A percentile compares a stretch with the other conserved stretches of the same genome.
phyloP scores from a whole-genome alignment of 2,329 filamentous ascomycete species.

The Annulohypoxylon truncatum region DNA sequence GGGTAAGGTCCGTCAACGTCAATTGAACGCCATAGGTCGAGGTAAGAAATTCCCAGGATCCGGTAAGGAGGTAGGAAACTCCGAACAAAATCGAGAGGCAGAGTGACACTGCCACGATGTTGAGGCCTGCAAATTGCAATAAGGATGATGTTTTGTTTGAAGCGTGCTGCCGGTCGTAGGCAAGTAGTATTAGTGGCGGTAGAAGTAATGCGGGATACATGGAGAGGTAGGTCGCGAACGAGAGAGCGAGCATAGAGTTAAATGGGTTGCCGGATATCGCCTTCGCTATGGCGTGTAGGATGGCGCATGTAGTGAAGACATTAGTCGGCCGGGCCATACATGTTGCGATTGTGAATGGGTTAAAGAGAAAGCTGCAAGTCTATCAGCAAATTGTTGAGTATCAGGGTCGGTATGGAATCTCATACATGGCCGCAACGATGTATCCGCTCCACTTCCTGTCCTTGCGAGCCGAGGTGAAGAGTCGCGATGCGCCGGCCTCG shows the following conservation, averaged over 20 bases:
- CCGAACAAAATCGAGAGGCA: constrained; percentile 72
- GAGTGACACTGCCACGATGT: constrained; percentile 63
- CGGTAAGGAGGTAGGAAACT: constrained; percentile 79
- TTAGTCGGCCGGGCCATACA: constrained; percentile 91
- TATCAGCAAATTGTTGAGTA: constrained; percentile 14
- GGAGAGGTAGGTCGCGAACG: constrained; percentile 89
- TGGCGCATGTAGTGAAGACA: constrained; percentile 88
- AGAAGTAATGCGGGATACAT: constrained; percentile 91
- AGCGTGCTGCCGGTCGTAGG: constrained; percentile 73
- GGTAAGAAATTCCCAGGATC: constrained; percentile 86
- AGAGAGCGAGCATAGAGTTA: constrained; percentile 84
- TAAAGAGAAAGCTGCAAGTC: constrained; percentile 81
- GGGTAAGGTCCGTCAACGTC: constrained; percentile 89
- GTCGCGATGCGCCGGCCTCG: constrained; percentile 77
- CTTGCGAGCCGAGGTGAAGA: constrained; percentile 83
- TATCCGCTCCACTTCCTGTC: constrained; percentile 79
- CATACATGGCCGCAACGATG: constrained; percentile 82
- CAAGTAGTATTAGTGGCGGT: constrained; percentile 82
- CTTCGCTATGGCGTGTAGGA: constrained; percentile 84
- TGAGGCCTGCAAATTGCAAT: constrained; percentile 64
- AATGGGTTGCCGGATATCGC: constrained; percentile 79
- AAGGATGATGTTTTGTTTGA: constrained; percentile 52
- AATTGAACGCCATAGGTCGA: constrained; percentile 95
- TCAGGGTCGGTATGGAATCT: constrained; percentile 10
- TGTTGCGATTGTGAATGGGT: constrained; percentile 91